Conservation (phyloP, 495 filamentous ascomycete species). For the Lophiotrema nucula region DNA sequence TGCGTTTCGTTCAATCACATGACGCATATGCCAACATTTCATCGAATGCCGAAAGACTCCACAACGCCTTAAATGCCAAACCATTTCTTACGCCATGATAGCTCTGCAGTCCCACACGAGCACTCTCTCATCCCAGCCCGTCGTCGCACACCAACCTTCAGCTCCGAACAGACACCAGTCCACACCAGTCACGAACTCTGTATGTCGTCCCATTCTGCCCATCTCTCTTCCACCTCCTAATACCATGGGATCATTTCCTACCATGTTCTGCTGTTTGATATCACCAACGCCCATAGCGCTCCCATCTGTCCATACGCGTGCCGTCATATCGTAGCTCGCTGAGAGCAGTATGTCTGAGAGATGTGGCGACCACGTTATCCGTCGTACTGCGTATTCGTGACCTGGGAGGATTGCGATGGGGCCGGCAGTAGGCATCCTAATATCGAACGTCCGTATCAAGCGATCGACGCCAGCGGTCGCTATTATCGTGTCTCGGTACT, state of each 20-base stretch:
- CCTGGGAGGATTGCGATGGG: constrained; percentile 70
- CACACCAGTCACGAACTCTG: constrained; percentile 94
- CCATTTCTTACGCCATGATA: constrained; percentile 49
- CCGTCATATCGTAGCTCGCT: constrained; percentile 97
- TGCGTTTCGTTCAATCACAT: no score
- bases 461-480: constrained; percentile 90
- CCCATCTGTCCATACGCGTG: constrained; percentile 86
- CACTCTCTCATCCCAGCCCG: constrained; percentile 88
- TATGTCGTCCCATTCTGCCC: constrained; percentile 86
- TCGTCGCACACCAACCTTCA: constrained; percentile 92
- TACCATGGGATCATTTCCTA: constrained; percentile 34
- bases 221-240: constrained; percentile 62
- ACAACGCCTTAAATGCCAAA: no score
- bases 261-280: constrained; percentile 39
- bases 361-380: constrained; percentile 88
- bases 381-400: constrained; percentile 86
- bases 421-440: constrained; percentile 68
- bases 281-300: constrained; percentile 51
- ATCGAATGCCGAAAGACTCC: no score
- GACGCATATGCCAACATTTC: no score
- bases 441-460: constrained; percentile 82
- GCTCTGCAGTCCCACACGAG: constrained; percentile 86
- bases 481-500: constrained; percentile 79
- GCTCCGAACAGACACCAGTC: constrained; percentile 97
- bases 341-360: constrained; percentile 78